Conservation (phyloP, 2,329 filamentous ascomycete species). For the Torrubiellomyces zombiae region DNA sequence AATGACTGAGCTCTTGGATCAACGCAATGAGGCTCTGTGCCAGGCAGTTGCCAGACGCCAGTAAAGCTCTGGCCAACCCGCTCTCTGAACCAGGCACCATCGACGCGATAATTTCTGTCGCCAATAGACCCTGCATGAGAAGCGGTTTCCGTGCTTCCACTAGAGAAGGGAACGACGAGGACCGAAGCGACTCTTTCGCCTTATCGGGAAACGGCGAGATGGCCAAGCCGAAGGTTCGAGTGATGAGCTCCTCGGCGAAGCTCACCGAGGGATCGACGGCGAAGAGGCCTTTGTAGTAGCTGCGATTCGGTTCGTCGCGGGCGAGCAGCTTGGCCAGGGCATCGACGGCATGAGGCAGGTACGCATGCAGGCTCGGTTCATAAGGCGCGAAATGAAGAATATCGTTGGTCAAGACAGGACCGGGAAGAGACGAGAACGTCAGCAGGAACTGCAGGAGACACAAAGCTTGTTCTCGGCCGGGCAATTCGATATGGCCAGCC, state of each 20-base stretch:
- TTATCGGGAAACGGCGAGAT: constrained; percentile 71
- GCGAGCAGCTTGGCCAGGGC: constrained; percentile 82
- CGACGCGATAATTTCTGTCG: constrained; percentile 72
- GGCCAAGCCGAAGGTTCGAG: constrained; percentile 70
- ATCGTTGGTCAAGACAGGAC: constrained; percentile 39
- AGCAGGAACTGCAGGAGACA: constrained; percentile 79
- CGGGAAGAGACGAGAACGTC: constrained; percentile 70
- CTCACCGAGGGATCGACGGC: constrained; percentile 47
- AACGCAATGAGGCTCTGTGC: constrained; percentile 63
- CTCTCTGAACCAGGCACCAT: constrained; percentile 57
- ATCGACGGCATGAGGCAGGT: constrained; percentile 80
- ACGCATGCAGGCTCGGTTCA: constrained; percentile 66
- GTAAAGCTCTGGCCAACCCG: constrained; percentile 60
- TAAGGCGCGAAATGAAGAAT: constrained; percentile 64
- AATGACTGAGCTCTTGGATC: constrained; percentile 52
- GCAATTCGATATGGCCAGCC: constrained; percentile 62
- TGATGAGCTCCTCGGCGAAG: constrained; percentile 63
- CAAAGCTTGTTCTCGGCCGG: constrained; percentile 72
- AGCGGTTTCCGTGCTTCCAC: constrained; percentile 76
- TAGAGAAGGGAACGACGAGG: constrained; percentile 43
- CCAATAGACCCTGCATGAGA: constrained; percentile 80
- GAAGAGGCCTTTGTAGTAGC: constrained; percentile 71
- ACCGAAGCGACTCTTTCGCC: constrained; percentile 31
- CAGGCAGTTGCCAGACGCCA: constrained; percentile 71
- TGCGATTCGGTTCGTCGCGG: constrained; percentile 81